Percentiles rank a stretch among this genome's conserved stretches.
Conservation (phyloP, 441 rosid species). For the Arabidopsis hybrid region DNA sequence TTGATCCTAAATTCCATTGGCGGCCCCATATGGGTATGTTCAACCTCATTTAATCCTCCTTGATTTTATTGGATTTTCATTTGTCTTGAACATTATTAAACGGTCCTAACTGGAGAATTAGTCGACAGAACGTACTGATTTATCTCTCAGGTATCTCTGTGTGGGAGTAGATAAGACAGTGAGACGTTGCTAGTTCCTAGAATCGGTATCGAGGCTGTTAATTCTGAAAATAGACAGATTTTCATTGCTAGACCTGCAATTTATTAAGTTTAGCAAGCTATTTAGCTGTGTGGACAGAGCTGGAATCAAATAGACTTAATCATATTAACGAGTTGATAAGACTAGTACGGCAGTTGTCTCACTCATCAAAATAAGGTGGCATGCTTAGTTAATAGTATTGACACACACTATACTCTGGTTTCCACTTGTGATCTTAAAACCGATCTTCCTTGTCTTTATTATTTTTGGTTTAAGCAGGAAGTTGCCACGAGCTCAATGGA, state of each 20-base stretch:
- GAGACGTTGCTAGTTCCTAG: neutral
- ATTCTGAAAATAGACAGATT: too few relatives aligned
- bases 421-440: slow-evolving; percentile 5
- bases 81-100: neutral
- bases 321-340: neutral
- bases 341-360: neutral
- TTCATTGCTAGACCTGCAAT: too few relatives aligned
- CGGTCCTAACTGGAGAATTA: neutral
- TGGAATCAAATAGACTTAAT: neutral
- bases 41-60: slow-evolving; percentile 6
- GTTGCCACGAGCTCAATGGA: slow-evolving; percentile 60
- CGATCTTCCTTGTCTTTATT: slow-evolving; percentile 2
- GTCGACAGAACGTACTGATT: neutral
- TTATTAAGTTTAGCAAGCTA: neutral
- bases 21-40: slow-evolving; percentile 66
- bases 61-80: neutral
- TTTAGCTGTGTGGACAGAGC: neutral
- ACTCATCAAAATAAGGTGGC: neutral
- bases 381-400: slow-evolving; percentile 4
- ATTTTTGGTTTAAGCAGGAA: slow-evolving; percentile 53
- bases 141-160: neutral
- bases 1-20: slow-evolving; percentile 62
- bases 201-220: too few relatives aligned
- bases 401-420: neutral
- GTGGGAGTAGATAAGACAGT: neutral